Conservation (phyloP, 257 asterid species). For the Coffea eugenioides region DNA sequence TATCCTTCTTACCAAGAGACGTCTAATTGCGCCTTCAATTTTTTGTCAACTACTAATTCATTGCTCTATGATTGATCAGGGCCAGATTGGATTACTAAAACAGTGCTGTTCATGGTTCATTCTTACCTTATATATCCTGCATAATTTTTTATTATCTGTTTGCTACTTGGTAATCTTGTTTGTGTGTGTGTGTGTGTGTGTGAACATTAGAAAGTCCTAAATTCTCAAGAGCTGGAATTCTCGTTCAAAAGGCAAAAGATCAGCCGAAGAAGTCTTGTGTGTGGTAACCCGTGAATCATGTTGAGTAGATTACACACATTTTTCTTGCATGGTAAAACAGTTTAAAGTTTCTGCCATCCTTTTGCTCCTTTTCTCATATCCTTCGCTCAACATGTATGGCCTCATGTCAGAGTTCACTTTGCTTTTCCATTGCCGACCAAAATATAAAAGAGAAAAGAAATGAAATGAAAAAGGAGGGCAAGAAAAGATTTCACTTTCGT, state of each 20-base stretch:
- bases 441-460: neutral
- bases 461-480: too few species aligned
- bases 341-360: neutral
- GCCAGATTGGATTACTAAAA: too few species aligned
- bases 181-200: too few species aligned
- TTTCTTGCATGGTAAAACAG: conserved; percentile 2
- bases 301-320: neutral
- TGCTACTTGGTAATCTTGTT: neutral
- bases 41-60: too few species aligned
- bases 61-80: neutral
- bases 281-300: neutral
- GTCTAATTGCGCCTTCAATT: neutral
- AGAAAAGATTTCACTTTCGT: neutral
- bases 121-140: too few species aligned
- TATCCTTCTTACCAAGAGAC: neutral
- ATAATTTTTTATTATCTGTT: too few species aligned
- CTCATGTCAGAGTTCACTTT: conserved; percentile 18
- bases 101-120: neutral
- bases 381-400: conserved; percentile 10
- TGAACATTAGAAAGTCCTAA: neutral
- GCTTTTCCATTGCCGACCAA: conserved; percentile 18
- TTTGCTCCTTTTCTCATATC: neutral
- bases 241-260: too few species aligned
- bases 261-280: neutral
- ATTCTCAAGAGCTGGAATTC: neutral